Percentiles rank a stretch among this genome's conserved stretches.
These are phyloP conservation scores for Candida silvatica DNA, from an alignment of 805 yeast species.

Conservation along the genomic window DNA sequence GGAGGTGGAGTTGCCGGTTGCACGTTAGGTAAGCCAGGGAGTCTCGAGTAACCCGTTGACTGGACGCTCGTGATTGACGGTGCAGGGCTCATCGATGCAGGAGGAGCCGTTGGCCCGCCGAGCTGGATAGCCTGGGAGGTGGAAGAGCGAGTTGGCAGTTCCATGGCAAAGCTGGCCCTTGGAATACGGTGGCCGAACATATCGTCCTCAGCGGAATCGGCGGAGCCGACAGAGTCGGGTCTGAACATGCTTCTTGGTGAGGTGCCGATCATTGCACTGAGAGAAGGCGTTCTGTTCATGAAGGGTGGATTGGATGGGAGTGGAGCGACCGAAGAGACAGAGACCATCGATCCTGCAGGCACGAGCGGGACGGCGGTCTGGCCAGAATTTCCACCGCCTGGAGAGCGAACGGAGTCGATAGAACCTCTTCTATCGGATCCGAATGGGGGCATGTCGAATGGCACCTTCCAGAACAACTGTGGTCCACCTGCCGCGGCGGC, in stretches of 20 bases:
- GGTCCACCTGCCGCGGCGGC: slow-evolving; percentile 7
- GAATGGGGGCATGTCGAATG: slow-evolving; percentile 42
- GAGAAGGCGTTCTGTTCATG: neutral
- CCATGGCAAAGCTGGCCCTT: slow-evolving; percentile 14
- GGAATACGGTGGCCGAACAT: slow-evolving; percentile 13
- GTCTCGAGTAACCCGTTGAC: no score
- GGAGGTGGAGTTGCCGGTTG: no score
- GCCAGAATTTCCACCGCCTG: neutral
- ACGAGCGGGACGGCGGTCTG: neutral
- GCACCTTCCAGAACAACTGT: slow-evolving; percentile 49
- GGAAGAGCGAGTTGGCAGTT: no score
- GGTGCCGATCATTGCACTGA: neutral
- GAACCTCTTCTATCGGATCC: slow-evolving; percentile 29
- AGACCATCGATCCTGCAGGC: no score
- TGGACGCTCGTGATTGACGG: no score
- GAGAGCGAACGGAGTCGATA: slow-evolving; percentile 42
- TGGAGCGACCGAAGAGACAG: no score
- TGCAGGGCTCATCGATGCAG: no score
- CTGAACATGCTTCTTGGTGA: slow-evolving; percentile 7
- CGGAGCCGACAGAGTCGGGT: slow-evolving; percentile 15
- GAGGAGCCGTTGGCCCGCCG: no score
- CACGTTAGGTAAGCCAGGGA: no score
- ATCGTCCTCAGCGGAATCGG: slow-evolving; percentile 27
- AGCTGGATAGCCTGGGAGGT: no score
- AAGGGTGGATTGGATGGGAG: neutral